Base-by-base conservation (phyloP, 2,329 filamentous ascomycete species). In the Cercospora zeina region DNA sequence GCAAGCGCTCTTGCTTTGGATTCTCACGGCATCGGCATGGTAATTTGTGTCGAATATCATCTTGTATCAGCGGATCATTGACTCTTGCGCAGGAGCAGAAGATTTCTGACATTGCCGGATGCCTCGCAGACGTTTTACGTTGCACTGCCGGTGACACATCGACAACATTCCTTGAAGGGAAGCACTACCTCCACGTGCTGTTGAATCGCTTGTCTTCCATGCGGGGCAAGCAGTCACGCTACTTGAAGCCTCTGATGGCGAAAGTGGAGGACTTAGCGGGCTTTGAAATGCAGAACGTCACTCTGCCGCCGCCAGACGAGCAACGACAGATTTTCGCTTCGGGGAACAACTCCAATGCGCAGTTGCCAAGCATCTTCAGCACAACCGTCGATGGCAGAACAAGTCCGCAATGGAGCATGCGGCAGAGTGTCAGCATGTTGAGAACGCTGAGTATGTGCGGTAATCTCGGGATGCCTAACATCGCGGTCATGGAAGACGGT, bases 11-110 rank as follows among this genome's bases (percentile, higher is more conserved):
- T 69, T n/a, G 71, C 71, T 5, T 55, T 75, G 21, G 71, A 75
- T 45, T 71, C 69, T 14, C 73, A 75, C 63, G 73, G 73, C 31
- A 75, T 75, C 39, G 73, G 73, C 21, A 75, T 75, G 72, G 72
- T 72, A 62, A 66, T 68, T 64, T 37, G 11, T 13, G 33, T 10
- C 21, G 9, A 37, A 2, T n/a, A 27, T 7, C 13, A 6, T 14
- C 24, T 33, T 33, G 31, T 16, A 13, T 9, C 6, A 11, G 47
- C 14, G 24, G 14, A 31, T 14, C n/a, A 16, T 33, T 51, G 24
- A 51, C 47, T 14, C 9, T 19, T 33, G 11, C 30, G n/a, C 54
- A 74, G 72, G 73, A 75, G 62, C 73, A 75, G 59, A 75, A 75
- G 61, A 66, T 75, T 9, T 72, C 70, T 13, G 73, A 75, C 62